Percentiles rank a stretch among this genome's conserved stretches.
Conservation (phyloP, 495 filamentous ascomycete genomes). For the Evernia prunastri region DNA sequence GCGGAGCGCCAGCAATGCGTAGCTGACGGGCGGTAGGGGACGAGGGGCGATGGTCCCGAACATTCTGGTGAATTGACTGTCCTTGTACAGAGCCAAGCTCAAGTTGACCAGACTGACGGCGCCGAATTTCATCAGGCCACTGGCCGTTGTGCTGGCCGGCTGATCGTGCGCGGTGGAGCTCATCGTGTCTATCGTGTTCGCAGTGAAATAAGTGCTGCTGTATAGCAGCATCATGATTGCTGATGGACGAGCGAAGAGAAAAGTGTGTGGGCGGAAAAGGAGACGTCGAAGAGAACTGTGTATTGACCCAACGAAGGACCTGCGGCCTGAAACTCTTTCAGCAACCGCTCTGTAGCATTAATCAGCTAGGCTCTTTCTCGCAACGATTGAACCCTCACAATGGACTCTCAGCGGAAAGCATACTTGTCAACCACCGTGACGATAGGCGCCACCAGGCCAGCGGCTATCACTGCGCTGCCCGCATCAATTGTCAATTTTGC, state of each 20-base stretch:
- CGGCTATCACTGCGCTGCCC: constrained; percentile 42
- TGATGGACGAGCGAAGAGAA: not conserved
- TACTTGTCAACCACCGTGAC: constrained; percentile 36
- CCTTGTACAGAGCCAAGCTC: constrained; percentile 36
- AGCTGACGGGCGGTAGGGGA: constrained; percentile 19
- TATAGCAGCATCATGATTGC: not conserved
- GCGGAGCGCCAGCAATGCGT: constrained; percentile 26
- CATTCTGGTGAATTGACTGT: constrained; percentile 34
- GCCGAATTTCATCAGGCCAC: constrained; percentile 17
- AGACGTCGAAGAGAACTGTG: not conserved
- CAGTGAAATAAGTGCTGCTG: not conserved
- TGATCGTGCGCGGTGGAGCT: not conserved
- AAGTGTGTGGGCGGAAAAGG: not conserved
- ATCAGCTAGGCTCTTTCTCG: not conserved
- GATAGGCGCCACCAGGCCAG: constrained; percentile 31
- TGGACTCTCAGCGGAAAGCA: constrained; percentile 4
- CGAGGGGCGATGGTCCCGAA: constrained; percentile 26
- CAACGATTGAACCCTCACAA: constrained; percentile 16
- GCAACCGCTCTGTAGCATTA: not conserved
- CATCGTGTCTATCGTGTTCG: not conserved
- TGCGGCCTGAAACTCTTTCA: not conserved
- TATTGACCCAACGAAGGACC: not conserved
- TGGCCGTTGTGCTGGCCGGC: not conserved
- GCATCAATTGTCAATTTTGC: constrained; percentile 67
- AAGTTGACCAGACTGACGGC: constrained; percentile 34